Percentiles rank a stretch among this genome's conserved stretches.
These are phyloP conservation scores for Xylona heveae DNA, from an alignment of 495 filamentous ascomycete genomes.

Conservation along the genomic window DNA sequence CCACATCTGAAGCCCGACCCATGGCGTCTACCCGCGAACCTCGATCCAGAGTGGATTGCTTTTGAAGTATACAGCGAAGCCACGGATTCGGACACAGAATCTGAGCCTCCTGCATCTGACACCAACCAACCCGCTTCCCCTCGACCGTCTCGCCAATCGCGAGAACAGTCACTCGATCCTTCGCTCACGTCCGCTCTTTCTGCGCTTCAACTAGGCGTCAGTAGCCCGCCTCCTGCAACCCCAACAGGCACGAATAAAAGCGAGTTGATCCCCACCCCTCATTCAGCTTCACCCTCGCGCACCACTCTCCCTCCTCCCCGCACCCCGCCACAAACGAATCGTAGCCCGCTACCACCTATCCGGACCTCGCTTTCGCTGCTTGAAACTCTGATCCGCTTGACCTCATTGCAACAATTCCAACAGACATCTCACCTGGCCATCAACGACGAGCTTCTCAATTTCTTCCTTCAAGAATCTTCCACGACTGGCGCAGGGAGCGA, in stretches of 20 bases:
- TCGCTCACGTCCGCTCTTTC: constrained; percentile 20
- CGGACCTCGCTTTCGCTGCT: constrained; percentile 79
- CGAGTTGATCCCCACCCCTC: constrained; percentile 5
- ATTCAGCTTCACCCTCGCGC: constrained; percentile 12
- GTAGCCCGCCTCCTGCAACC: constrained; percentile 5
- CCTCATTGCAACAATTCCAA: constrained; percentile 88
- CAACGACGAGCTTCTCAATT: constrained; percentile 82
- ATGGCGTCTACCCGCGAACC: constrained; percentile 52
- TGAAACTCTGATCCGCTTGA: constrained; percentile 82
- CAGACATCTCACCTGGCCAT: constrained; percentile 84
- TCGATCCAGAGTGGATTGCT: constrained; percentile 92
- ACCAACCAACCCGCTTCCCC: constrained; percentile 18
- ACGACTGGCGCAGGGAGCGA: constrained; percentile 52
- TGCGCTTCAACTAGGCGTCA: constrained; percentile 9
- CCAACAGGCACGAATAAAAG: constrained; percentile 3
- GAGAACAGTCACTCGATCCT: constrained; percentile 17
- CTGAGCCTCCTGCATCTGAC: constrained; percentile 35
- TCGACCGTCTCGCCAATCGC: constrained; percentile 5
- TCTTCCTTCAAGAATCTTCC: constrained; percentile 74
- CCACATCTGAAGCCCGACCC: constrained; percentile 17
- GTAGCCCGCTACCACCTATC: constrained; percentile 23
- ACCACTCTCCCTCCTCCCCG: constrained; percentile 6
- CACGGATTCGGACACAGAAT: constrained; percentile 18
- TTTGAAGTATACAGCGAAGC: constrained; percentile 67
- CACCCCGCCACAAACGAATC: constrained; percentile 19